phyloP scores from a whole-genome alignment of 805 yeast species.

The Blastobotrys peoriensis region DNA sequence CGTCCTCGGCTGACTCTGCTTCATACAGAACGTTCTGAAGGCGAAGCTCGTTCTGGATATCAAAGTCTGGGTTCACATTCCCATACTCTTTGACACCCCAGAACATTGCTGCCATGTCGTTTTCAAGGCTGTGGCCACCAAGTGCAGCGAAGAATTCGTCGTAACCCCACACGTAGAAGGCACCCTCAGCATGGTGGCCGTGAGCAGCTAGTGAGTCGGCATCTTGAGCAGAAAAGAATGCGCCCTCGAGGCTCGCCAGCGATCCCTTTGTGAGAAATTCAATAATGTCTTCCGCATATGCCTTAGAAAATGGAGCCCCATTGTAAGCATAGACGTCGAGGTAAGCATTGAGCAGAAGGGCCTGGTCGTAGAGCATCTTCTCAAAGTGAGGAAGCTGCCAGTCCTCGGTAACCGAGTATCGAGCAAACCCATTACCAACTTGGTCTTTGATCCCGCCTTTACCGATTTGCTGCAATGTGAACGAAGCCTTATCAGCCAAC shows the following conservation, averaged over 20 bases:
- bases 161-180: conserved; percentile 32
- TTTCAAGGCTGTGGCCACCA: conserved; percentile 21
- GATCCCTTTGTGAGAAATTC: conserved; percentile 22
- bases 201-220: conserved; percentile 27
- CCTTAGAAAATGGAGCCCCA: conserved; percentile 16
- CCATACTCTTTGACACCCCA: conserved; percentile 34
- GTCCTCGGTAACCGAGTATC: conserved; percentile 34
- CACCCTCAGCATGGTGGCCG: conserved; percentile 28
- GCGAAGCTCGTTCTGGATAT: conserved; percentile 27
- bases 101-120: conserved; percentile 31
- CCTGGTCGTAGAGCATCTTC: conserved; percentile 35
- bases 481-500: conserved; percentile 20
- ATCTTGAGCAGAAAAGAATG: conserved; percentile 31
- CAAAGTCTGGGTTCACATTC: conserved; percentile 31
- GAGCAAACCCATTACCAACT: conserved; percentile 32
- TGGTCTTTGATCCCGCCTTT: conserved; percentile 35
- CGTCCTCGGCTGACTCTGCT: conserved; percentile 21
- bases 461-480: conserved; percentile 27
- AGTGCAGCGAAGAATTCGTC: conserved; percentile 30
- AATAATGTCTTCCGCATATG: conserved; percentile 22
- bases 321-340: conserved; percentile 24
- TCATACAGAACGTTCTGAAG: conserved; percentile 30
- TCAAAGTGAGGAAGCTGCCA: conserved; percentile 38
- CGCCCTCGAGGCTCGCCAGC: conserved; percentile 20
- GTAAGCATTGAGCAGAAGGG: conserved; percentile 30